phyloP scores from a whole-genome alignment of 352 stramenopile genomes.

The Globisporangium paddicum region DNA sequence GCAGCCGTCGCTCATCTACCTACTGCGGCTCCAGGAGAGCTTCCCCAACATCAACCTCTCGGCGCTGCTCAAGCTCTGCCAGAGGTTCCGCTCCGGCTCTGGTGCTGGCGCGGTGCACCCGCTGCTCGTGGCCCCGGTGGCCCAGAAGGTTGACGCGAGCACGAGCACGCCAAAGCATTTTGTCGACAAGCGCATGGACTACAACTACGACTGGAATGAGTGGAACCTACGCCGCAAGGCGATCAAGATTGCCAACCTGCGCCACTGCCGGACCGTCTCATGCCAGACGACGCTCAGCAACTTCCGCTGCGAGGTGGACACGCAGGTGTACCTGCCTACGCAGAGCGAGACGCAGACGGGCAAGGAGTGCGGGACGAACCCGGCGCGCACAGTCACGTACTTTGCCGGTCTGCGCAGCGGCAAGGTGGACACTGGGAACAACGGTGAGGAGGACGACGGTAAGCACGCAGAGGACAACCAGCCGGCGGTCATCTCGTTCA shows the following conservation, averaged over 20 bases:
- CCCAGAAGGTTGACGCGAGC: conserved; percentile 79
- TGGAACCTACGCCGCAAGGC: conserved; percentile 89
- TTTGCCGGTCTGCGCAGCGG: conserved; percentile 61
- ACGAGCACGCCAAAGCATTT: conserved; percentile 92
- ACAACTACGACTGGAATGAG: conserved; percentile 94
- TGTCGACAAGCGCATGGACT: conserved; percentile 89
- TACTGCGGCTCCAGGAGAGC: conserved; percentile 83
- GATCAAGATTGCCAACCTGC: conserved; percentile 90
- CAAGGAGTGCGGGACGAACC: conserved; percentile 80
- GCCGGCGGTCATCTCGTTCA: conserved; percentile 60
- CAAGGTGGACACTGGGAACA: conserved; percentile 17
- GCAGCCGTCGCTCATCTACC: conserved; percentile 90
- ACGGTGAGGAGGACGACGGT: conserved; percentile 21
- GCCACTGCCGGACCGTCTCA: conserved; percentile 84
- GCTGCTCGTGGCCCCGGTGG: conserved; percentile 39
- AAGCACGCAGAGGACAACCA: conserved; percentile 26
- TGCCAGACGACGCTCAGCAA: conserved; percentile 88
- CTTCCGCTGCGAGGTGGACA: conserved; percentile 85
- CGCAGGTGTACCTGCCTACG: conserved; percentile 80
- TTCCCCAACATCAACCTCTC: conserved; percentile 79
- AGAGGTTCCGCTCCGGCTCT: conserved; percentile 31
- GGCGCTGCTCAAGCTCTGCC: conserved; percentile 64
- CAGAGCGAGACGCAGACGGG: conserved; percentile 78
- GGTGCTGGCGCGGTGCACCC: conserved; percentile 40
- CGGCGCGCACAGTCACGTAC: conserved; percentile 68